Evolutionary conservation across 2,329 filamentous ascomycete species (phyloP), one percentile per base, ranked within the genome.

Genomic region (Neofusicoccum umdonicola): DNA sequence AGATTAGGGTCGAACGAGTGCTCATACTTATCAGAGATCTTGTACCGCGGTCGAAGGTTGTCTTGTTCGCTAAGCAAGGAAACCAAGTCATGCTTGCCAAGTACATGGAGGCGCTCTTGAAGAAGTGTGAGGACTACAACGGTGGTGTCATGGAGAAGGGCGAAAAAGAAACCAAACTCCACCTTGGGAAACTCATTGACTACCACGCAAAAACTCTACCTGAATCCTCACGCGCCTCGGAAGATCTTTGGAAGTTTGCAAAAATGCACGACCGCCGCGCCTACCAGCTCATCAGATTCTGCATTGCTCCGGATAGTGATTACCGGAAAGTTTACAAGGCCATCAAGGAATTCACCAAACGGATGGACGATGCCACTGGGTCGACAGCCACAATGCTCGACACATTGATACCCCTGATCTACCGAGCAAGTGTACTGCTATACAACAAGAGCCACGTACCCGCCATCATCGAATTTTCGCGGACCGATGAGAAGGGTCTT

Each of bases 381-480:
- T 77, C 86, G 67, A 76, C 81, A n/a, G 71, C 77, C n/a, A 81
- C 82, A 34, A 83, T 95, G 52, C 80, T 96, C 3, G 92, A 96
- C 41, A 96, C 92, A 0, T 76, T 99, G 31, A 86, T 89, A 5
- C 90, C 93, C 4, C 82, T 99, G 15, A 81, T 98, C 4, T 97
- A 96, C 74, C 88, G 92, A 48, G 89, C 89, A 63, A 90, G 92
- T 39, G 88, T 92, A 65, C 84, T 99, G 68, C 86, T 97, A 69
- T 97, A 96, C 80, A 99, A 97, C 79, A 89, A 91, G 72, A 98
- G 94, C 74, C 93, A 99, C 74, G 88, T 99, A 17, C 88, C 93
- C 3, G 88, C 92, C 0, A 94, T 98, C 67, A 91, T 98, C 81
- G 89, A 93, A 65, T 91, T 90, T 71, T 93, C 93, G 11, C 89